Evolutionary conservation across 768 basidiomycete species (phyloP).

Genomic region (Amanita pseudoporphyria): DNA sequence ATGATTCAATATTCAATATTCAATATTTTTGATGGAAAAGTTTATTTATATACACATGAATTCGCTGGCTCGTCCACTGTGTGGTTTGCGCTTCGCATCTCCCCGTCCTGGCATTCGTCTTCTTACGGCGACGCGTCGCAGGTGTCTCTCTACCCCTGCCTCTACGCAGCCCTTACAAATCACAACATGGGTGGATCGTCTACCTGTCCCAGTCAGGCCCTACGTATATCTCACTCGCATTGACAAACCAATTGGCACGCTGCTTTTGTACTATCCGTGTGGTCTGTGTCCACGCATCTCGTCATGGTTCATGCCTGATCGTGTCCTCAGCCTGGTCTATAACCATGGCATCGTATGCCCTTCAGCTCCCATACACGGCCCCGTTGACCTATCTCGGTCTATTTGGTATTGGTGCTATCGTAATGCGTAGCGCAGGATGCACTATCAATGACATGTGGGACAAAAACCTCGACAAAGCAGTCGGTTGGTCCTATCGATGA

Average conservation of each 20-base stretch:
- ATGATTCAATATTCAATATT: background rate
- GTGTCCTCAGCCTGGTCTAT: constrained; percentile 83
- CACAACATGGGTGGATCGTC: constrained; percentile 56
- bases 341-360: constrained; percentile 87
- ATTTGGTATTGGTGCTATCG: constrained; percentile 82
- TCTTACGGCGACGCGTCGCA: background rate
- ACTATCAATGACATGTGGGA: constrained; percentile 99
- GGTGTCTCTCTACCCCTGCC: background rate
- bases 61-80: background rate
- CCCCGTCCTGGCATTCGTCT: background rate
- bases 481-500: constrained; percentile 46
- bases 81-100: background rate
- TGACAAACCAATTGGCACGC: constrained; percentile 94
- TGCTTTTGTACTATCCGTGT: constrained; percentile 90
- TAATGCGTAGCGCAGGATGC: constrained; percentile 98
- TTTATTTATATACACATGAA: background rate
- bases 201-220: constrained; percentile 54
- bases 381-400: constrained; percentile 72
- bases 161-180: constrained; percentile 6
- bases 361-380: constrained; percentile 51
- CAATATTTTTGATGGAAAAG: background rate
- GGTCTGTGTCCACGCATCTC: constrained; percentile 38
- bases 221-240: constrained; percentile 83
- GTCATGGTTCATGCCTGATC: constrained; percentile 3
- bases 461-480: constrained; percentile 79